Conservation (phyloP, 2,329 filamentous ascomycete genomes). For the Colletotrichum graminicola region DNA sequence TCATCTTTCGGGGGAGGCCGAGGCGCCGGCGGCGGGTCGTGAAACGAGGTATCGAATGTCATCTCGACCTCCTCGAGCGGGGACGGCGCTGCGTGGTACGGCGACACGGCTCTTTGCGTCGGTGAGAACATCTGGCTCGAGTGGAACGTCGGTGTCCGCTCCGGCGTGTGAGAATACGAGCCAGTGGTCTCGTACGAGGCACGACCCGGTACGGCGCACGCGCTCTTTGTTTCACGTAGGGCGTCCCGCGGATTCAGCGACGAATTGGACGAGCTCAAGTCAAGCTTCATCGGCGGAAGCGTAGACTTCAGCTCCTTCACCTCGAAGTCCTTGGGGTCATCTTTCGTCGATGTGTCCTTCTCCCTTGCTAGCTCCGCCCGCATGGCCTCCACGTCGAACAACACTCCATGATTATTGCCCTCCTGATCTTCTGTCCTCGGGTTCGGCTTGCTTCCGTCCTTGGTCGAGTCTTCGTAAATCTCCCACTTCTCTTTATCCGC, state of each 20-base stretch:
- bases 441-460: slow-evolving; percentile 53
- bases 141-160: slow-evolving; percentile 44
- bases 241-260: slow-evolving; percentile 49
- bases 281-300: slow-evolving; percentile 88
- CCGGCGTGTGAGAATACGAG: slow-evolving; percentile 42
- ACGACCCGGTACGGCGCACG: slow-evolving; percentile 52
- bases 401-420: slow-evolving; percentile 71
- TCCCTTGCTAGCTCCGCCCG: slow-evolving; percentile 84
- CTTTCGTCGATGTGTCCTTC: slow-evolving; percentile 57
- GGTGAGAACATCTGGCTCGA: slow-evolving; percentile 42
- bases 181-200: slow-evolving; percentile 45
- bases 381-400: slow-evolving; percentile 97
- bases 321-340: slow-evolving; percentile 63
- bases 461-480: slow-evolving; percentile 80
- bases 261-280: slow-evolving; percentile 58
- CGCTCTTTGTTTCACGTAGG: slow-evolving; percentile 62
- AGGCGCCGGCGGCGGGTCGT: slow-evolving; percentile 52
- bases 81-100: slow-evolving; percentile 48
- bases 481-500: slow-evolving; percentile 91
- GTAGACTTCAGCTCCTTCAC: slow-evolving; percentile 89
- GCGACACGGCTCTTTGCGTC: slow-evolving; percentile 40
- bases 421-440: slow-evolving; percentile 61
- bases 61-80: slow-evolving; percentile 69
- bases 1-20: slow-evolving; percentile 49
- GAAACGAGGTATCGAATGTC: slow-evolving; percentile 77